Evolutionary conservation across 805 yeast genomes (phyloP).

Genomic region (Candida sanyiensis): DNA sequence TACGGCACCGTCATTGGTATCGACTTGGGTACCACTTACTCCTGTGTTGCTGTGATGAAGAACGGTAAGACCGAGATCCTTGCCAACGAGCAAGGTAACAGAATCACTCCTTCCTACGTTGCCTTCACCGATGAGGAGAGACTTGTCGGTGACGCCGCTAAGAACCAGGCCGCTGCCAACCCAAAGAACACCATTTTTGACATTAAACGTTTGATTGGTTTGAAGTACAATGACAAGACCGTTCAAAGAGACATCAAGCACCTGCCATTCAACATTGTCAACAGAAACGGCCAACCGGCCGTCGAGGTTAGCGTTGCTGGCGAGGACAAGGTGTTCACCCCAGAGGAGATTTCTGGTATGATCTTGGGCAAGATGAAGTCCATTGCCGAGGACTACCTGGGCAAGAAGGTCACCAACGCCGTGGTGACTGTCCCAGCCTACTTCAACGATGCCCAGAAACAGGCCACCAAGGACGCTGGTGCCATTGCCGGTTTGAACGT

Average conservation of each 20-base stretch:
- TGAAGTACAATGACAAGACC: slow-evolving; percentile 66
- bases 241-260: slow-evolving; percentile 81
- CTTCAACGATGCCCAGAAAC: slow-evolving; percentile 91
- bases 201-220: slow-evolving; percentile 87
- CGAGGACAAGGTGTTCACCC: slow-evolving; percentile 72
- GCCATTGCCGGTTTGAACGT: slow-evolving; percentile 86
- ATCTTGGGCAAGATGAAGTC: slow-evolving; percentile 86
- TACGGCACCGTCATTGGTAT: slow-evolving; percentile 81
- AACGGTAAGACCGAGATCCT: slow-evolving; percentile 86
- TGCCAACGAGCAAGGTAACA: slow-evolving; percentile 95
- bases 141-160: slow-evolving; percentile 93
- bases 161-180: slow-evolving; percentile 90
- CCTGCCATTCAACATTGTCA: slow-evolving; percentile 66
- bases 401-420: slow-evolving; percentile 78
- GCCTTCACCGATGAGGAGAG: slow-evolving; percentile 91
- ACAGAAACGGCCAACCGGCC: slow-evolving; percentile 75
- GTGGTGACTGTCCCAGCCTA: slow-evolving; percentile 92
- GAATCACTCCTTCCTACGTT: slow-evolving; percentile 93
- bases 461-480: slow-evolving; percentile 92
- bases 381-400: slow-evolving; percentile 88
- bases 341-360: slow-evolving; percentile 93
- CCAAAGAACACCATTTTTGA: slow-evolving; percentile 85
- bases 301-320: slow-evolving; percentile 73
- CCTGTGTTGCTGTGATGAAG: slow-evolving; percentile 89
- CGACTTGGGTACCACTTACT: slow-evolving; percentile 95